phyloP scores from a whole-genome alignment of 371 early-diverging fungal species.

The Massospora cicadina region DNA sequence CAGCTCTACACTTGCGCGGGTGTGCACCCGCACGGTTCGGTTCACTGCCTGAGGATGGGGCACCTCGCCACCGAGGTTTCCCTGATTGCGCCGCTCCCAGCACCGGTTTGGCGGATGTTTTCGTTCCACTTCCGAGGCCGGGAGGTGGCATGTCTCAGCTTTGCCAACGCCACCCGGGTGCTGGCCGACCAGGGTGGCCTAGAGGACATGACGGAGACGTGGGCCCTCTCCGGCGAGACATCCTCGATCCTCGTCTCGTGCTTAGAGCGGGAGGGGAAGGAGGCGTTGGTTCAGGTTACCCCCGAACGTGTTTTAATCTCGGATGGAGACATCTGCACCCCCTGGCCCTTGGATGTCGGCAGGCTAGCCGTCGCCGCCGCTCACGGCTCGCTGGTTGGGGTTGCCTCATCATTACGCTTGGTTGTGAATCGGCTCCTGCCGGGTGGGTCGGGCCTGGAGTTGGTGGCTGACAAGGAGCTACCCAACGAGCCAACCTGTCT shows the following conservation, averaged over 20 bases:
- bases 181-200: not conserved
- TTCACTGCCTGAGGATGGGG: not conserved
- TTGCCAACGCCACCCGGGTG: not conserved
- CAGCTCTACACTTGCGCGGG: not conserved
- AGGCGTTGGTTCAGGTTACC: not conserved
- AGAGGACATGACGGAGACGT: not conserved
- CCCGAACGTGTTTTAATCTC: too few species aligned
- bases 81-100: not conserved
- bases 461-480: too few species aligned
- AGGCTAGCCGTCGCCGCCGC: too few species aligned
- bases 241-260: not conserved
- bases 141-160: not conserved
- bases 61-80: not conserved
- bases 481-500: not conserved
- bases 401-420: too few species aligned
- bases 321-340: too few species aligned
- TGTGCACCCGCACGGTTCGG: not conserved
- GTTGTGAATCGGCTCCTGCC: too few species aligned
- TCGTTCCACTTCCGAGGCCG: not conserved
- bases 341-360: too few species aligned
- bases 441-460: too few species aligned
- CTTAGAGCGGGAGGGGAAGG: not conserved
- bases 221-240: not conserved
- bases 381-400: too few species aligned
- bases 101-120: not conserved